phyloP scores from a whole-genome alignment of 2,329 filamentous ascomycete species.

The Aspergillus oerlinghausenensis region DNA sequence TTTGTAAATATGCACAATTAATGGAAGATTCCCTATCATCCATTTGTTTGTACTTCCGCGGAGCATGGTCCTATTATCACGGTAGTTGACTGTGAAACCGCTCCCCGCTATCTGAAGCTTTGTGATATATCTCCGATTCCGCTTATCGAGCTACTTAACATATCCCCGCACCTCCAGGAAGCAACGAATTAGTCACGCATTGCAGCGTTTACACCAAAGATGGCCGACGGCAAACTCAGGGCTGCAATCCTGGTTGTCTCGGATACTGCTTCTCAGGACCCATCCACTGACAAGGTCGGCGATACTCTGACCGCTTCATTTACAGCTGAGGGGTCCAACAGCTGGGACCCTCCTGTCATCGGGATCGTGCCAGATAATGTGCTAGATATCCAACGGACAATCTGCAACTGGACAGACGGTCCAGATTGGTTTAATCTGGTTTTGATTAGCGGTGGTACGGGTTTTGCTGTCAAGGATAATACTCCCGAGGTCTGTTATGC shows the following conservation, averaged over 20 bases:
- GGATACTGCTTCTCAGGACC: constrained; percentile 77
- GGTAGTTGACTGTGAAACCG: too few species aligned
- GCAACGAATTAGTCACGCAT: constrained; percentile 6
- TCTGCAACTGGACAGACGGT: constrained; percentile 70
- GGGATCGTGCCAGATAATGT: constrained; percentile 77
- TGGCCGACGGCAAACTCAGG: constrained; percentile 48
- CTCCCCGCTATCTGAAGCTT: background rate
- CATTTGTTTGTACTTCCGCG: background rate
- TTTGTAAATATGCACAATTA: background rate
- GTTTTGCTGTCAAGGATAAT: constrained; percentile 77
- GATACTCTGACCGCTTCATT: constrained; percentile 66
- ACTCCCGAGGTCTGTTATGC: constrained; percentile 71
- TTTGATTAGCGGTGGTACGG: constrained; percentile 86
- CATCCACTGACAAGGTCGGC: constrained; percentile 71
- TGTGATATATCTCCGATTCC: background rate
- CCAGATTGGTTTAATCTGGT: constrained; percentile 65
- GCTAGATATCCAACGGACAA: constrained; percentile 66
- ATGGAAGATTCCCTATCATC: background rate
- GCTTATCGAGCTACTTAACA: background rate
- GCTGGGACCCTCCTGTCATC: constrained; percentile 66
- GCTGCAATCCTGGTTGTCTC: constrained; percentile 83
- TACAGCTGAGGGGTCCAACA: constrained; percentile 57
- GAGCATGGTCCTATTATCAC: too few species aligned
- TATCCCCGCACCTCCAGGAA: background rate
- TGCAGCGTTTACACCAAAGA: constrained; percentile 14